Evolutionary conservation across 192 early-diverging fungal genomes (phyloP), one percentile per base, ranked within the genome.

Genomic region (Coemansia sp.): DNA sequence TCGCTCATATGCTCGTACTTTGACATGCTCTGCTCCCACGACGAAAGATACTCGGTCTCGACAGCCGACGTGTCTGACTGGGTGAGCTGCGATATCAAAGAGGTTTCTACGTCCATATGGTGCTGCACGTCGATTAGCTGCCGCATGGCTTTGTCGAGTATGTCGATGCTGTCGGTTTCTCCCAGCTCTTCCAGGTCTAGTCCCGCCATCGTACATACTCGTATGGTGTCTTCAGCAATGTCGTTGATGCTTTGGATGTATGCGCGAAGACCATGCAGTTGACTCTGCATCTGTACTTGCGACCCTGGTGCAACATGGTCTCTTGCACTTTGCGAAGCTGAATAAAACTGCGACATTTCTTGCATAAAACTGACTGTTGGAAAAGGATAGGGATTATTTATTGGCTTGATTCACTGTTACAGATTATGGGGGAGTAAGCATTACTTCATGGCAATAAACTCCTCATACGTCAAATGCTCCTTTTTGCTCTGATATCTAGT

Each of bases 401-500:
- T 26, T 26, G 23, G n/a, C n/a, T n/a, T n/a, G n/a, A n/a, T n/a
- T n/a, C n/a, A n/a, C n/a, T n/a, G n/a, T n/a, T n/a, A n/a, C n/a
- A n/a, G n/a, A n/a, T n/a, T n/a, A n/a, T n/a, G n/a, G n/a, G n/a
- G n/a, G n/a, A n/a, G n/a, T n/a, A n/a, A n/a, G n/a, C n/a, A n/a
- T n/a, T 26, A 26, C 4, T 26, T 11, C 70, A 92, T 64, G 7
- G 9, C 70, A 46, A 51, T 5, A 30, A 61, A 96, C 41, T 96
- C 90, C 6, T 69, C 62, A 53, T 91, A 94, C 1, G 88, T 75
- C 8, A 86, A 65, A 11, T 66, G 41, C 16, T 80, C 73, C 71
- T 96, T 96, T 15, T 74, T 54, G 49, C 85, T 87, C 68, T 90
- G 88, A 55, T 98, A 98, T 0, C 95, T 81, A 6, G 89, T 93